phyloP scores from a whole-genome alignment of 176 grass and related monocot genomes.

The Hordeum marinum region DNA sequence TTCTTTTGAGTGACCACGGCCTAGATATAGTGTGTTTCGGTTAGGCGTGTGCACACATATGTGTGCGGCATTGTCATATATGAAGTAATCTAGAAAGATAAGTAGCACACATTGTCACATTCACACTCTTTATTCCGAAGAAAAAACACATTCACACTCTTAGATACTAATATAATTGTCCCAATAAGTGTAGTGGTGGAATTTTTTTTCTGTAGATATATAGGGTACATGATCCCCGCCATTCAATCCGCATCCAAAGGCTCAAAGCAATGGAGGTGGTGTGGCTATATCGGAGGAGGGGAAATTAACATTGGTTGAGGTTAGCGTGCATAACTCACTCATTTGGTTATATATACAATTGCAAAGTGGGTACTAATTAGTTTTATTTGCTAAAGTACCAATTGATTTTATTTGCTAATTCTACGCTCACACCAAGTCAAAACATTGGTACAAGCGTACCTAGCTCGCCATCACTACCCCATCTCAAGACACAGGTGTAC shows the following conservation, averaged over 20 bases:
- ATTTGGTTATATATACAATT: neutral
- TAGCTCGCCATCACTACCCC: constrained; percentile 10
- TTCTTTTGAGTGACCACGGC: too few species aligned
- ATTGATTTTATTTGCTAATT: neutral
- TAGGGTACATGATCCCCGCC: neutral
- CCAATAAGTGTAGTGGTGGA: neutral
- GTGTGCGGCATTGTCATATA: neutral
- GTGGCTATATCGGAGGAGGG: neutral
- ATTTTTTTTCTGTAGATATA: neutral
- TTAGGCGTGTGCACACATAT: too few species aligned
- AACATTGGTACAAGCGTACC: constrained; percentile 31
- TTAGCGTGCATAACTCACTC: neutral
- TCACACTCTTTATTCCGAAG: too few species aligned
- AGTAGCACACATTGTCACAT: neutral
- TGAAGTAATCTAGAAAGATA: neutral
- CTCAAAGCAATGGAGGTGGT: neutral
- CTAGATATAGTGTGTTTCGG: too few species aligned
- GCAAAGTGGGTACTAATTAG: neutral
- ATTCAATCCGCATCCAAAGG: neutral
- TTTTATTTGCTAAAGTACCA: neutral
- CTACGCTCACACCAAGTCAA: constrained; percentile 34
- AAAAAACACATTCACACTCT: too few species aligned
- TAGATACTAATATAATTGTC: neutral
- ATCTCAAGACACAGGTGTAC: constrained; percentile 34
- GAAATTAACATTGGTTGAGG: neutral